These are phyloP conservation scores for Pulveroboletus ravenelii DNA, from an alignment of 768 basidiomycete species.

Conservation along the genomic window DNA sequence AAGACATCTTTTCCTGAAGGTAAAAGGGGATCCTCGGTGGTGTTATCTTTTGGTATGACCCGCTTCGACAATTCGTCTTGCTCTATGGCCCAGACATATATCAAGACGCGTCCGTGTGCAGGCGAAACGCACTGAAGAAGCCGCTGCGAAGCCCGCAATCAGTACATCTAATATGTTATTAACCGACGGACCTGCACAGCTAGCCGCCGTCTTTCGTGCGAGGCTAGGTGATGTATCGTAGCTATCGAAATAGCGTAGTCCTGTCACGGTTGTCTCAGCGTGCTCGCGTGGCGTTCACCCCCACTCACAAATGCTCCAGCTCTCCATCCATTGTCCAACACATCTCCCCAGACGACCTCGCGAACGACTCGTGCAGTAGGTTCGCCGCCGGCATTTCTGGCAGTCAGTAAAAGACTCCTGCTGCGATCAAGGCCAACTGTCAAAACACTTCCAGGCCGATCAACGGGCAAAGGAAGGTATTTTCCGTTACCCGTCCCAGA, in stretches of 20 bases:
- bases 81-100: constrained; percentile 97
- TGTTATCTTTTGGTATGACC: constrained; percentile 39
- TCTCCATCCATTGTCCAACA: constrained; percentile 71
- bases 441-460: constrained; percentile 56
- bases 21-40: not conserved
- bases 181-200: constrained; percentile 62
- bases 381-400: constrained; percentile 53
- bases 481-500: constrained; percentile 98
- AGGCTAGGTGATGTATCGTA: constrained; percentile 93
- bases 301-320: constrained; percentile 70
- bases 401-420: constrained; percentile 70
- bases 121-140: constrained; percentile 64
- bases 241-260: constrained; percentile 97
- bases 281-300: not conserved
- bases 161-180: not conserved
- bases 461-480: constrained; percentile 75
- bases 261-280: constrained; percentile 37
- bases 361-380: constrained; percentile 30
- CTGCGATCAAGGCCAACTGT: constrained; percentile 87
- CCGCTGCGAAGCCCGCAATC: constrained; percentile 36
- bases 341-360: constrained; percentile 81
- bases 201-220: constrained; percentile 60
- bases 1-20: constrained; percentile 71
- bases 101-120: constrained; percentile 69
- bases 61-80: constrained; percentile 86